Percentiles rank a stretch among this genome's conserved stretches.
Conservation (phyloP, 2,329 filamentous ascomycete species). For the Fusarium anguioides region DNA sequence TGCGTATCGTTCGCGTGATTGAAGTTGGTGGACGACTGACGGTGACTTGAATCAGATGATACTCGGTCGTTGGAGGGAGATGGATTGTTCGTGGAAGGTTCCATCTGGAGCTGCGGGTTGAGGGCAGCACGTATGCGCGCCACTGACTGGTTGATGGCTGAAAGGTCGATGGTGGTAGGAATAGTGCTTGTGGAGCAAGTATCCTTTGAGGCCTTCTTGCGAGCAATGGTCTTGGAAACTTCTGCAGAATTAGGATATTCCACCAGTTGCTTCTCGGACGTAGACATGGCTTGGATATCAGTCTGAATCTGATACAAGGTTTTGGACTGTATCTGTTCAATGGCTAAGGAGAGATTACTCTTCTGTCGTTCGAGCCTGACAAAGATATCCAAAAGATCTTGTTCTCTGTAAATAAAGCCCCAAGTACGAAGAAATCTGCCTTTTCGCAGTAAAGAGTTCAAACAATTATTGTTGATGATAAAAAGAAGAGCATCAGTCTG, state of each 20-base stretch:
- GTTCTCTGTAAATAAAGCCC: background rate
- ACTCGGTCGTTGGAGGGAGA: background rate
- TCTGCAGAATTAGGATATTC: no score
- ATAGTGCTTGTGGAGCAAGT: background rate
- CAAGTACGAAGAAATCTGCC: background rate
- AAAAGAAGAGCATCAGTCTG: slow-evolving; percentile 31
- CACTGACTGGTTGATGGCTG: background rate
- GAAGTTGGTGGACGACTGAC: no score
- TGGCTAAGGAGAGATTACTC: slow-evolving; percentile 14
- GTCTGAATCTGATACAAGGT: slow-evolving; percentile 46
- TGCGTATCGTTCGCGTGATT: no score
- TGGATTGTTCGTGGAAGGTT: rapidly evolving
- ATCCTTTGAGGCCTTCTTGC: background rate
- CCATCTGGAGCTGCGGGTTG: background rate
- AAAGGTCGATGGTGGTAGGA: background rate
- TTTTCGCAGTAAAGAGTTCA: background rate
- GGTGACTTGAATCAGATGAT: background rate
- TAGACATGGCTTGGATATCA: slow-evolving; percentile 4
- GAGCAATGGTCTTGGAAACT: background rate
- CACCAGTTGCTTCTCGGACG: no score
- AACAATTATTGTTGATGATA: slow-evolving; percentile 17
- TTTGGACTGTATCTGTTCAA: slow-evolving; percentile 52
- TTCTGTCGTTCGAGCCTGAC: slow-evolving; percentile 32
- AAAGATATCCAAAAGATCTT: slow-evolving; percentile 35
- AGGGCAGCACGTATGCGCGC: background rate